Evolutionary conservation across 805 yeast genomes (phyloP).

Genomic region (Kluyveromyces lactis): DNA sequence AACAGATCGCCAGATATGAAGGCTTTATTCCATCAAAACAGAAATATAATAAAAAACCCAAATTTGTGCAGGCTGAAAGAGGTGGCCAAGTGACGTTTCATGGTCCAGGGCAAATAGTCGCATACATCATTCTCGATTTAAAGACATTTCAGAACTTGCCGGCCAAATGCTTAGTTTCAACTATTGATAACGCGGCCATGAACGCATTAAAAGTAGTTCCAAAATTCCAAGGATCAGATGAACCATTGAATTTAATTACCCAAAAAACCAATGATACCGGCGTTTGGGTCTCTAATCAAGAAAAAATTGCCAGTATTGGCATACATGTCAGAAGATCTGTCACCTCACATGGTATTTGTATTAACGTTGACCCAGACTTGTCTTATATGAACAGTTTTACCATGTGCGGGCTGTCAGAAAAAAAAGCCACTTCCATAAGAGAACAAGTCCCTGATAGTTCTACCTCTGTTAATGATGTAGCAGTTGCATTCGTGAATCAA

Average conservation of each 20-base stretch:
- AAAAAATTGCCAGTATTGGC: slow-evolving; percentile 84
- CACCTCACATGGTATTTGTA: slow-evolving; percentile 83
- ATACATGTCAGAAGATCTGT: slow-evolving; percentile 76
- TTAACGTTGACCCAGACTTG: slow-evolving; percentile 70
- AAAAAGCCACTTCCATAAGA: slow-evolving; percentile 46
- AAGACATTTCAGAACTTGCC: slow-evolving; percentile 47
- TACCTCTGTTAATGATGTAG: slow-evolving; percentile 31
- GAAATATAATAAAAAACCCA: slow-evolving; percentile 36
- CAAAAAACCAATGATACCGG: slow-evolving; percentile 69
- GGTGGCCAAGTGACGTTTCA: slow-evolving; percentile 98
- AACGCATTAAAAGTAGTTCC: slow-evolving; percentile 30
- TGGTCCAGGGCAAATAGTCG: slow-evolving; percentile 90
- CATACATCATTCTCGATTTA: slow-evolving; percentile 72
- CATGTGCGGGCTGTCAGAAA: slow-evolving; percentile 78
- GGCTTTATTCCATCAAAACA: slow-evolving; percentile 18
- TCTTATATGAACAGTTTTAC: slow-evolving; percentile 60
- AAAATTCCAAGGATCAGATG: slow-evolving; percentile 6
- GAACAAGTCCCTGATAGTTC: slow-evolving; percentile 22
- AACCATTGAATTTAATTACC: slow-evolving; percentile 15
- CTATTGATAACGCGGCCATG: slow-evolving; percentile 52
- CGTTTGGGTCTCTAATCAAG: slow-evolving; percentile 60
- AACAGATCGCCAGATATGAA: slow-evolving; percentile 20
- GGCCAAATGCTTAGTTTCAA: slow-evolving; percentile 56
- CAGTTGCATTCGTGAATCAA: slow-evolving; percentile 36
- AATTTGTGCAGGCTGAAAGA: slow-evolving; percentile 68